Base-by-base conservation (phyloP, 192 early-diverging fungal genomes). In the Rhizophlyctis rosea region DNA sequence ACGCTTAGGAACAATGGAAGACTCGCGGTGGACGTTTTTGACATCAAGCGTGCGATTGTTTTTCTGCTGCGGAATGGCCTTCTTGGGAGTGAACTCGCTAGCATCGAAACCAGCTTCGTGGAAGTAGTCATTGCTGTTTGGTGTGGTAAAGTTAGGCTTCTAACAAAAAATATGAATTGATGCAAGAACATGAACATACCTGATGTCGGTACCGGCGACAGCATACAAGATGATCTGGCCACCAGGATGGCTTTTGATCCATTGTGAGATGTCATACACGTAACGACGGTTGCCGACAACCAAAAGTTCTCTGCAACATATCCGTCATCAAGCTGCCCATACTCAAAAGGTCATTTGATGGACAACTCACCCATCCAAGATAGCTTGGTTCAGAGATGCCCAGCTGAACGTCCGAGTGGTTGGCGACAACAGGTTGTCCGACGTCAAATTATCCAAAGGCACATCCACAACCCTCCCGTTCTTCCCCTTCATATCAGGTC, bases 181-280 rank as follows among this genome's bases (percentile, higher is more conserved):
- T 44, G 39, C 39, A n/a, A n/a, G n/a, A n/a, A n/a, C n/a, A n/a
- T n/a, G n/a, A n/a, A n/a, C n/a, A 13, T 44, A 44, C 16, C 70
- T 74, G 44, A 79, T 79, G 60, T 79, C 77, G 2, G 77, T 77
- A 1, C 77, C 77, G 50, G 56, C 59, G 16, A 78, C 75, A 11
- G 65, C 34, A 35, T 77, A 62, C 4, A 79, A 64, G 47, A 79
- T 75, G 34, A 78, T 61, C 34, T 74, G 73, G 21, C 76, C 76
- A 23, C 76, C 76, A 28, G 77, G 77, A 57, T 79, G 77, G 1
- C 65, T 58, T 2, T 28, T 60, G 32, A 71, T 48, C 76, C 75
- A 78, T 23, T 72, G 52, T 0, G 68, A 63, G 28, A 70, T 54
- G 59, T 75, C 74, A 56, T 77, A 75, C 25, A 75, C 77, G 48